Evolutionary conservation across 768 basidiomycete genomes (phyloP).

Genomic region (Megacollybia marginata): DNA sequence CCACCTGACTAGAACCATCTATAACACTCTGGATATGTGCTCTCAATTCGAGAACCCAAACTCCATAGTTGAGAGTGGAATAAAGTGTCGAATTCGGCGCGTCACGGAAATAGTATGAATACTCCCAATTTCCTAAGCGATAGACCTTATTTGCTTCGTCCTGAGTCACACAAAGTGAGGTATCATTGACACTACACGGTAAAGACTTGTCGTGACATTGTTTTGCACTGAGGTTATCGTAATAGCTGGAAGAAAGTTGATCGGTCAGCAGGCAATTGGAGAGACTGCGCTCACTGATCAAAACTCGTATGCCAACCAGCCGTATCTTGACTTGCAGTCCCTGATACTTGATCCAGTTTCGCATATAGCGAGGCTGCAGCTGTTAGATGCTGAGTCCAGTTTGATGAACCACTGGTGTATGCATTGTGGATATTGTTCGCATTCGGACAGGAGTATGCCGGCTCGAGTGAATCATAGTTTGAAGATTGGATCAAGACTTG

Average conservation of each 20-base stretch:
- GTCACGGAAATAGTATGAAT: constrained; percentile 43
- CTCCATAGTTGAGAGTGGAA: constrained; percentile 35
- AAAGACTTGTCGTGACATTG: constrained; percentile 39
- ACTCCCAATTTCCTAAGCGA: constrained; percentile 55
- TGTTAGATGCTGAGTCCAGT: constrained; percentile 35
- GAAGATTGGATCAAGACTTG: constrained; percentile 32
- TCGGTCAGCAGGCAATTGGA: too few relatives aligned
- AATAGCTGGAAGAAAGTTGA: too few relatives aligned
- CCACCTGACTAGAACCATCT: constrained; percentile 26
- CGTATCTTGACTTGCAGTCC: constrained; percentile 28
- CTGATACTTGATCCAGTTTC: constrained; percentile 35
- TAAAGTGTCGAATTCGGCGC: constrained; percentile 36
- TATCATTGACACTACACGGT: constrained; percentile 38
- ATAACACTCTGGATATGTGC: constrained; percentile 30
- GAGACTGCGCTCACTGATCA: too few relatives aligned
- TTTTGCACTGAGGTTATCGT: constrained; percentile 44
- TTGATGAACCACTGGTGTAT: constrained; percentile 31
- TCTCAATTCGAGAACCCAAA: constrained; percentile 38
- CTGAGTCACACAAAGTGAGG: constrained; percentile 33
- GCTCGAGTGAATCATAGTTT: constrained; percentile 40
- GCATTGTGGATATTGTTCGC: constrained; percentile 24
- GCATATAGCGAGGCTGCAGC: constrained; percentile 29
- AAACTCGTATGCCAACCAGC: constrained; percentile 44
- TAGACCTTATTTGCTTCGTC: constrained; percentile 45
- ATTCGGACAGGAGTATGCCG: constrained; percentile 33